Evolutionary conservation across 2,329 filamentous ascomycete genomes (phyloP).

Genomic region (Dactylella cylindrospora): DNA sequence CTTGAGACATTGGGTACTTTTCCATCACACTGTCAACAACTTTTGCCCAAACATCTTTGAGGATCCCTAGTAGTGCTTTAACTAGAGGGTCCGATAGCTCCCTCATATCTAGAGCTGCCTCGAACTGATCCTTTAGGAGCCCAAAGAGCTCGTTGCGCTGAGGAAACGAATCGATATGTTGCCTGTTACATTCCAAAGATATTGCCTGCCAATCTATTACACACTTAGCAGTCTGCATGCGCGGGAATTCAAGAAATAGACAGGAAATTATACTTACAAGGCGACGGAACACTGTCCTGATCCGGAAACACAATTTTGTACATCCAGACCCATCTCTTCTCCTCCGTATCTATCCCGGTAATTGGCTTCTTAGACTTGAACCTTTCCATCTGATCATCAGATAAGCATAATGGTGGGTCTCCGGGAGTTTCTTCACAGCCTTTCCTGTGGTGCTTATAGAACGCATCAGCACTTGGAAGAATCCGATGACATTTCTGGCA

Average conservation of each 20-base stretch:
- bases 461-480: neutral
- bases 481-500: neutral
- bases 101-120: constrained; percentile 1
- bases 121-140: constrained; percentile 7
- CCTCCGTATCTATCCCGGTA: constrained; percentile 3
- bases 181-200: constrained; percentile 6
- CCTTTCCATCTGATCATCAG: neutral
- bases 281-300: neutral
- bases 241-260: neutral
- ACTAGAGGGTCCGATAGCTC: neutral
- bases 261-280: constrained; percentile 1
- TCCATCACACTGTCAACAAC: constrained; percentile 5
- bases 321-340: constrained; percentile 1
- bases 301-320: constrained; percentile 7
- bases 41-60: constrained; percentile 1
- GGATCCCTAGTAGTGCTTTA: neutral
- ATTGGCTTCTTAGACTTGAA: constrained; percentile 9
- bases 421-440: constrained; percentile 1
- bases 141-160: constrained; percentile 6
- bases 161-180: constrained; percentile 6
- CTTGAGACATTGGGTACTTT: constrained; percentile 2
- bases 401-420: neutral
- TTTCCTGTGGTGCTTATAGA: neutral
- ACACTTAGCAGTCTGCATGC: neutral
- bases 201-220: constrained; percentile 13